A percentile compares a stretch with the other conserved stretches of the same genome.
These are phyloP conservation scores for Pichia norvegensis DNA, from an alignment of 1,139 yeast genomes.

Conservation along the genomic window DNA sequence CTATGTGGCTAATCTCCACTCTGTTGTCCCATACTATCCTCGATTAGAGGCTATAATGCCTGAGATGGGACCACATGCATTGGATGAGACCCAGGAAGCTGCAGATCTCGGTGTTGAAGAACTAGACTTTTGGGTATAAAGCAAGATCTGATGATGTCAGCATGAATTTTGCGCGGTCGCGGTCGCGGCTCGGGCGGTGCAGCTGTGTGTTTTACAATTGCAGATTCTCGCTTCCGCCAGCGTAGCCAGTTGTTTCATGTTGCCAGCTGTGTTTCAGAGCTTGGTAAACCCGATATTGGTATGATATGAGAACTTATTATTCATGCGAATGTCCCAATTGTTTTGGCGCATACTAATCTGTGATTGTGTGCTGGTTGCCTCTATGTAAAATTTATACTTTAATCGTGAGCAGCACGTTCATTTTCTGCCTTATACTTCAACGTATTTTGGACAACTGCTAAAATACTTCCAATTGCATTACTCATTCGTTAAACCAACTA, in stretches of 20 bases:
- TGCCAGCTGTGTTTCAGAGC: background rate
- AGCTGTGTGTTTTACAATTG: background rate
- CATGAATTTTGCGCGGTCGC: background rate
- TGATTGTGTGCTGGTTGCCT: background rate
- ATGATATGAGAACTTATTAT: too few species aligned
- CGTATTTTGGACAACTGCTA: background rate
- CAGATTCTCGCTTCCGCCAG: too few species aligned
- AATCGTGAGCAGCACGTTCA: background rate
- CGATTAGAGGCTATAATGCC: conserved; percentile 32
- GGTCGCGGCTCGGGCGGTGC: background rate
- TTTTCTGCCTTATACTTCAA: background rate
- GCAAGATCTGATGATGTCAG: too few species aligned
- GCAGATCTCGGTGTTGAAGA: conserved; percentile 23
- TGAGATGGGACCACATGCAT: conserved; percentile 8
- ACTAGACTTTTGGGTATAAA: conserved; percentile 25
- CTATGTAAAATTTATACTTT: background rate
- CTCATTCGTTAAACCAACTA: too few species aligned
- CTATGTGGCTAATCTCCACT: conserved; percentile 66
- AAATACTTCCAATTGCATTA: background rate
- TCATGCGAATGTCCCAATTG: background rate
- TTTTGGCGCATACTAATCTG: background rate
- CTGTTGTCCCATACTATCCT: conserved; percentile 82
- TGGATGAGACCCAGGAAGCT: conserved; percentile 4
- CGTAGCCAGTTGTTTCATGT: background rate
- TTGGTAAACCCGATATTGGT: background rate